phyloP scores from a whole-genome alignment of 2,329 filamentous ascomycete genomes.

The Diaporthe humulicola region DNA sequence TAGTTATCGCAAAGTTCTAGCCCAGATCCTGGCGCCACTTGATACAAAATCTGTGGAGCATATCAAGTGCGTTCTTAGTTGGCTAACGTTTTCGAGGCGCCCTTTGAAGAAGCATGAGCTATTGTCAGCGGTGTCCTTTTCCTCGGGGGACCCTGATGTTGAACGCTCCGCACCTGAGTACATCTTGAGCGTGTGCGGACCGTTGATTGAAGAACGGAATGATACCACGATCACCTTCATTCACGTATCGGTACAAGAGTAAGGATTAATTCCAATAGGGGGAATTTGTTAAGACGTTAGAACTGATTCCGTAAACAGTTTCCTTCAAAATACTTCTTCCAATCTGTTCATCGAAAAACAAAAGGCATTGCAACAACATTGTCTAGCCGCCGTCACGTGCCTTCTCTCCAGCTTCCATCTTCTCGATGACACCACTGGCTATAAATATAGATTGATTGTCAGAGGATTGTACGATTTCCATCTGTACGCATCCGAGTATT shows the following conservation, averaged over 20 bases:
- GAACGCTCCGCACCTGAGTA: conserved; percentile 43
- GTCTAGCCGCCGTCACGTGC: conserved; percentile 43
- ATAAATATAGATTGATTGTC: conserved; percentile 40
- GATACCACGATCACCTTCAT: conserved; percentile 46
- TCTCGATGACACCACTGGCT: conserved; percentile 21
- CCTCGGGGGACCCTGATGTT: conserved; percentile 30
- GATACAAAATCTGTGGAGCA: conserved; percentile 47
- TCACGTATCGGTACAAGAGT: conserved; percentile 48
- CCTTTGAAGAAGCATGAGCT: conserved; percentile 51
- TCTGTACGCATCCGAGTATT: conserved; percentile 48
- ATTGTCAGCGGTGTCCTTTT: conserved; percentile 50
- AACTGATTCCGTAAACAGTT: conserved; percentile 15
- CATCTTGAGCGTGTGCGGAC: conserved; percentile 43
- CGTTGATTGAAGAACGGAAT: conserved; percentile 44
- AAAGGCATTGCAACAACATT: conserved; percentile 41
- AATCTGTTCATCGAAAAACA: conserved; percentile 34
- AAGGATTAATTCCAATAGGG: conserved; percentile 9
- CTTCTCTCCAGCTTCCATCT: conserved; percentile 44
- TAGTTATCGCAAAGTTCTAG: conserved; percentile 50
- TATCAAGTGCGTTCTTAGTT: conserved; percentile 49
- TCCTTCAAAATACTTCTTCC: conserved; percentile 38
- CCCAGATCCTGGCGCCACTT: conserved; percentile 44
- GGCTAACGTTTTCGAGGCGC: conserved; percentile 53
- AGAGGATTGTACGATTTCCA: conserved; percentile 49
- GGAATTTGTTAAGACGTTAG: not conserved